These are phyloP conservation scores for Leishmania mexicana DNA, from an alignment of 208 protist species.

Conservation along the genomic window DNA sequence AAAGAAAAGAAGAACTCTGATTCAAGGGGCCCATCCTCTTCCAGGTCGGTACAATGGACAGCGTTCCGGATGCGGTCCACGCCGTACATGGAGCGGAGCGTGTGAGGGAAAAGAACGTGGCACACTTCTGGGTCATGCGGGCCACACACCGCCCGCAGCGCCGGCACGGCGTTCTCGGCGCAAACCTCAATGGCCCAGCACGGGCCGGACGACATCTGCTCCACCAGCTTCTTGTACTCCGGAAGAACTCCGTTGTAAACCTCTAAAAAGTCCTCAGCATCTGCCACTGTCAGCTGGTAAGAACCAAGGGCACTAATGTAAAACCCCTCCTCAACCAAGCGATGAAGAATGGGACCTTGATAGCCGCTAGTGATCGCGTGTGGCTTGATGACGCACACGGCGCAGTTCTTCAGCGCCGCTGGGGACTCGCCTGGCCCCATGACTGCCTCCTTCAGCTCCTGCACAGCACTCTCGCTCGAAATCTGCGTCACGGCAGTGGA, in stretches of 20 bases:
- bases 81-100: slow-evolving; percentile 93
- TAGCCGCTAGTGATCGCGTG: slow-evolving; percentile 92
- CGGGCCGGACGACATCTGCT: slow-evolving; percentile 90
- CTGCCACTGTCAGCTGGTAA: slow-evolving; percentile 87
- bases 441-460: slow-evolving; percentile 32
- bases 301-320: slow-evolving; percentile 90
- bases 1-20: slow-evolving; percentile 94
- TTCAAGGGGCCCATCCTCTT: slow-evolving; percentile 96
- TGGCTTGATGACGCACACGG: slow-evolving; percentile 95
- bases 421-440: slow-evolving; percentile 74
- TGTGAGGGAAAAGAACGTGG: slow-evolving; percentile 90
- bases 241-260: slow-evolving; percentile 97
- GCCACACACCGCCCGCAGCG: slow-evolving; percentile 88
- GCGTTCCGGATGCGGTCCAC: slow-evolving; percentile 87
- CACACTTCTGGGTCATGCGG: slow-evolving; percentile 93
- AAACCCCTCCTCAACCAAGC: slow-evolving; percentile 93
- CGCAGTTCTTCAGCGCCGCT: slow-evolving; percentile 87
- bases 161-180: slow-evolving; percentile 82
- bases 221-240: slow-evolving; percentile 93
- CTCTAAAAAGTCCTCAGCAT: slow-evolving; percentile 96
- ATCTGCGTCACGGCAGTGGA: slow-evolving; percentile 44
- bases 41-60: slow-evolving; percentile 97
- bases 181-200: slow-evolving; percentile 91
- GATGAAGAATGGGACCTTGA: slow-evolving; percentile 90
- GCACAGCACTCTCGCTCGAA: slow-evolving; percentile 38